Evolutionary conservation across 1,139 yeast species (phyloP).

Genomic region (Pichia sp.): DNA sequence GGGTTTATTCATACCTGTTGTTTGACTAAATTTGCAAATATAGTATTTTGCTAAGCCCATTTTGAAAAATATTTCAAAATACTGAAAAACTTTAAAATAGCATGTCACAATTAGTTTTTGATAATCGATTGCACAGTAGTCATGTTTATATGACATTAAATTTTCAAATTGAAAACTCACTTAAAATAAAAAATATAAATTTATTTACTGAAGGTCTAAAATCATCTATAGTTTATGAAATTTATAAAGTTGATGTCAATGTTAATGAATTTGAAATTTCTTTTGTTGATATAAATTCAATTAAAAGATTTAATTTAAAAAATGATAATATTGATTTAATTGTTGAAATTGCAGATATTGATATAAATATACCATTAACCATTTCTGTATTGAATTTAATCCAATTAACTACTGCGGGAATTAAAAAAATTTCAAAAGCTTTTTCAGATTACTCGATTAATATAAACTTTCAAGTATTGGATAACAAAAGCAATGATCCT

Average conservation of each 20-base stretch:
- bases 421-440: constrained; percentile 5
- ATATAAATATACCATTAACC: not conserved
- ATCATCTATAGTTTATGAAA: constrained; percentile 4
- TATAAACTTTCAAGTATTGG: not conserved
- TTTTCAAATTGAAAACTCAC: too few relatives aligned
- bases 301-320: constrained; percentile 4
- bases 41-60: too few relatives aligned
- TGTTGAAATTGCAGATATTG: not conserved
- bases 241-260: not conserved
- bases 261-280: not conserved
- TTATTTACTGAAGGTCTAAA: not conserved
- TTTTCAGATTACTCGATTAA: not conserved
- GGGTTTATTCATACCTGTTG: too few relatives aligned
- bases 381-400: constrained; percentile 8
- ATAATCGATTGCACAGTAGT: too few relatives aligned
- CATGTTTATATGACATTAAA: too few relatives aligned
- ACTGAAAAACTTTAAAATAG: too few relatives aligned
- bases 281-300: constrained; percentile 4
- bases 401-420: constrained; percentile 1
- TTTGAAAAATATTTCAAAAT: too few relatives aligned
- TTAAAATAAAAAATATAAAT: too few relatives aligned
- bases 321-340: constrained; percentile 7
- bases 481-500: not conserved
- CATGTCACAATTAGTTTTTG: too few relatives aligned
- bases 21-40: too few relatives aligned